Percentiles rank a stretch among this genome's conserved stretches.
phyloP scores from a whole-genome alignment of 192 early-diverging fungal genomes.

The Rhizoclosmatium globosum region DNA sequence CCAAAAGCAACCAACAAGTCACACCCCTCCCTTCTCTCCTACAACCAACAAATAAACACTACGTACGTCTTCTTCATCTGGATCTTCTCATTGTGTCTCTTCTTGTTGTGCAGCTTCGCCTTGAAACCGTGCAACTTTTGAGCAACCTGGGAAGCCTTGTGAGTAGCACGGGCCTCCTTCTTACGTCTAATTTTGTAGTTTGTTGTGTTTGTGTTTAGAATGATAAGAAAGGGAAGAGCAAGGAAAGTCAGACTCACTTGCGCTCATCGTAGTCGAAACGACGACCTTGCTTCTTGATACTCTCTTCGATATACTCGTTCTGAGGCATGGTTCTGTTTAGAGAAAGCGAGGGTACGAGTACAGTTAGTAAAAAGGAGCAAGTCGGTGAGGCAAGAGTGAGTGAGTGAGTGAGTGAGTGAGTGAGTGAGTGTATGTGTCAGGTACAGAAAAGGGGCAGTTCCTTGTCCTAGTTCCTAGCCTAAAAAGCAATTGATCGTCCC shows the following conservation, averaged over 20 bases:
- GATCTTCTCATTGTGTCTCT: slow-evolving; percentile 97
- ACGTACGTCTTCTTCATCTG: slow-evolving; percentile 98
- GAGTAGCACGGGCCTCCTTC: slow-evolving; percentile 89
- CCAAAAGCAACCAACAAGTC: too few relatives aligned
- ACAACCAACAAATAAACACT: slow-evolving; percentile 8
- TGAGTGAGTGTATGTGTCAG: too few relatives aligned
- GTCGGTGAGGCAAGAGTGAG: too few relatives aligned
- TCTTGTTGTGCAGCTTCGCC: slow-evolving; percentile 99
- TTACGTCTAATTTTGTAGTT: slow-evolving; percentile 75
- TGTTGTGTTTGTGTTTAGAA: not conserved
- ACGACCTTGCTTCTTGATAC: slow-evolving; percentile 96
- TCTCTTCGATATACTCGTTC: slow-evolving; percentile 99
- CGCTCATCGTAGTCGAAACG: slow-evolving; percentile 94
- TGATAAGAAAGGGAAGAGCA: not conserved
- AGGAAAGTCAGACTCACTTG: slow-evolving; percentile 66
- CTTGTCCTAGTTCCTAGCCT: too few relatives aligned
- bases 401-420: too few relatives aligned
- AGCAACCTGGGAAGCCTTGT: slow-evolving; percentile 91
- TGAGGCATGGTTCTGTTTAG: slow-evolving; percentile 63
- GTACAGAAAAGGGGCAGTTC: too few relatives aligned
- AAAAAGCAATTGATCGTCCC: too few relatives aligned
- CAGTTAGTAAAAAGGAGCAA: too few relatives aligned
- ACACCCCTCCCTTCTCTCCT: not conserved
- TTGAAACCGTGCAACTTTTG: slow-evolving; percentile 97
- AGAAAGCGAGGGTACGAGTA: too few relatives aligned